These are phyloP conservation scores for Plasmodium cynomolgi DNA, from an alignment of 169 alveolate genomes.

Conservation along the genomic window DNA sequence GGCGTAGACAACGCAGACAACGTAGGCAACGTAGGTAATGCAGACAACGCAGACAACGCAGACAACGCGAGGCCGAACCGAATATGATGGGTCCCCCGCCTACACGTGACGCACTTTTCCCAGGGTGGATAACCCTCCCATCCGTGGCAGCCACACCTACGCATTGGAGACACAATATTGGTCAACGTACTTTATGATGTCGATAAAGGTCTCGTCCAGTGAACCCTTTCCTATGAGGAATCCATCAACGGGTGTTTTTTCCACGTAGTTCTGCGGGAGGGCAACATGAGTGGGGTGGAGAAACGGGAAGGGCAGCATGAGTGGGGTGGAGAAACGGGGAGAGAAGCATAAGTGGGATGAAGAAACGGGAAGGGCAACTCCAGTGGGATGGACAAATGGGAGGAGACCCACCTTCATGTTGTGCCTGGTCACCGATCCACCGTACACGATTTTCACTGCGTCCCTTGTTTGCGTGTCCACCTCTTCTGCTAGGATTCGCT, in stretches of 20 bases:
- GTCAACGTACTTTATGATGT: conserved; percentile 53
- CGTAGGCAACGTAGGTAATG: too few relatives aligned
- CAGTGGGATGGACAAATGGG: neutral
- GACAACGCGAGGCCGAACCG: neutral
- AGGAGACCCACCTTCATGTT: conserved; percentile 21
- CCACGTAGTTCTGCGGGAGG: conserved; percentile 21
- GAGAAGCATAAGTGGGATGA: neutral
- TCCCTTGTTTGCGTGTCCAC: conserved; percentile 27
- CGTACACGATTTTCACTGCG: conserved; percentile 27
- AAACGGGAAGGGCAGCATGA: neutral
- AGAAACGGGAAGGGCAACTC: neutral
- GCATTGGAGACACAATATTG: neutral
- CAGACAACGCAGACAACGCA: too few relatives aligned
- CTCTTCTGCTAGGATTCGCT: conserved; percentile 27
- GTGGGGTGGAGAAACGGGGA: neutral
- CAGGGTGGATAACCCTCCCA: neutral
- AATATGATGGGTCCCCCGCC: neutral
- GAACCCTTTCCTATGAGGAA: conserved; percentile 57
- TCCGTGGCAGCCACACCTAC: neutral
- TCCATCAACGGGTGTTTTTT: conserved; percentile 34
- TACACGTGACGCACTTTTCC: neutral
- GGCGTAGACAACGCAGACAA: too few relatives aligned
- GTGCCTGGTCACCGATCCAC: conserved; percentile 43
- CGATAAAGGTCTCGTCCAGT: conserved; percentile 41
- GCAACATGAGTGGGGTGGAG: neutral